Evolutionary conservation across 768 basidiomycete genomes (phyloP).

Genomic region (Russula sp.): DNA sequence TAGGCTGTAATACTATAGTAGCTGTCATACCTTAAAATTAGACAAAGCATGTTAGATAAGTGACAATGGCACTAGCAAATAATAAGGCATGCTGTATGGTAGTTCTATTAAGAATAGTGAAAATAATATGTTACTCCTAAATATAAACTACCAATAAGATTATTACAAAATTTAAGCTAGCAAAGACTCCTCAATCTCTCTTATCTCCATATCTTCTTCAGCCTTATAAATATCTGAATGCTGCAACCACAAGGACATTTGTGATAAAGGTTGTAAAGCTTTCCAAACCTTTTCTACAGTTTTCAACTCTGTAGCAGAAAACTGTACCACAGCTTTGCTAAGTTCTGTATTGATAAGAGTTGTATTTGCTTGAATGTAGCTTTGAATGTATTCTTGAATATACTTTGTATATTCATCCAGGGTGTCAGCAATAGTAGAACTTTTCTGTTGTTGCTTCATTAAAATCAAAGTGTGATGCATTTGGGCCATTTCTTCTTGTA

Average conservation of each 20-base stretch:
- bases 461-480: slow-evolving; percentile 5
- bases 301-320: slow-evolving; percentile 1
- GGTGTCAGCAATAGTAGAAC: not conserved
- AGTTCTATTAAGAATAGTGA: not conserved
- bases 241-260: slow-evolving; percentile 16
- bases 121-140: not conserved
- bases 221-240: not conserved
- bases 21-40: no score
- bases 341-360: slow-evolving; percentile 2
- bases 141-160: not conserved
- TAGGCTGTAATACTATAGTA: no score
- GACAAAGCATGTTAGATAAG: no score
- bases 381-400: slow-evolving; percentile 9
- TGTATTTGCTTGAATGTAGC: slow-evolving; percentile 4
- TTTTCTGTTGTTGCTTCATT: slow-evolving; percentile 7
- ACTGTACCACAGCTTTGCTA: not conserved
- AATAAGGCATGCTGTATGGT: no score
- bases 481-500: slow-evolving; percentile 16
- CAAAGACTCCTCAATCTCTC: slow-evolving; percentile 18
- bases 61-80: no score
- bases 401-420: slow-evolving; percentile 1
- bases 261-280: slow-evolving; percentile 4
- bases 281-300: slow-evolving; percentile 10
- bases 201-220: slow-evolving; percentile 22
- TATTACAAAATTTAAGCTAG: not conserved